Evolutionary conservation across 768 basidiomycete genomes (phyloP), one percentile per base, ranked within the genome.

Genomic region (Hemileccinum impolitum): DNA sequence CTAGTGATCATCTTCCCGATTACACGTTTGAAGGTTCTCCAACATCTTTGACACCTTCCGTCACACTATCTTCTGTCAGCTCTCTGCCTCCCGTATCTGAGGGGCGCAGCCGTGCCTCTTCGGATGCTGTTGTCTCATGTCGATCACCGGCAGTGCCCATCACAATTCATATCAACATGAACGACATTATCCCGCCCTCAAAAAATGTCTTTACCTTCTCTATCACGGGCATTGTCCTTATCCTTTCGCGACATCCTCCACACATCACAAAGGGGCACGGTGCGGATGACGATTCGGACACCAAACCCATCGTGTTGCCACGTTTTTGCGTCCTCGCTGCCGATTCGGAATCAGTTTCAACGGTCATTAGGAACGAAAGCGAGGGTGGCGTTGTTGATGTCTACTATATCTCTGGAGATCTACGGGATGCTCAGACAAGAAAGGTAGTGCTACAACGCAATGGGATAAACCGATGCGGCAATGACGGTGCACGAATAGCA

Each of bases 91-190:
- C 18, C 34, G 61, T 59, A 12, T 63, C 64, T 5, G 68, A 62
- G 32, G 66, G 72, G 17, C 62, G 64, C 39, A 74, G 73, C 45
- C 64, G 73, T 40, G 61, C 74, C 11, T 68, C 72, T 12, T 75
- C 74, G 34, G 52, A 68, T 31, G 64, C 46, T 47, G 43, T 52
- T 48, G 36, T 43, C 39, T 43, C 46, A 25, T 64, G 26, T 44
- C 65, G 63, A 26, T 72, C 78, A 11, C 88, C 87, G 1, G 76
- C 75, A 17, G 68, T 74, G 13, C 83, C 86, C 3, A 74, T 92
- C 39, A 87, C 86, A 0, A 67, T 90, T 9, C 87, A 90, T 61
- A 55, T 92, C 51, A 89, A 90, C 60, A 87, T 90, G 74, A 87
- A 87, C 55, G 86, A 90, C 36, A 71, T 90, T 7, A 72, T 81